These are phyloP conservation scores for Saccharomyces hybrid DNA, from an alignment of 1,139 yeast genomes.

Conservation along the genomic window DNA sequence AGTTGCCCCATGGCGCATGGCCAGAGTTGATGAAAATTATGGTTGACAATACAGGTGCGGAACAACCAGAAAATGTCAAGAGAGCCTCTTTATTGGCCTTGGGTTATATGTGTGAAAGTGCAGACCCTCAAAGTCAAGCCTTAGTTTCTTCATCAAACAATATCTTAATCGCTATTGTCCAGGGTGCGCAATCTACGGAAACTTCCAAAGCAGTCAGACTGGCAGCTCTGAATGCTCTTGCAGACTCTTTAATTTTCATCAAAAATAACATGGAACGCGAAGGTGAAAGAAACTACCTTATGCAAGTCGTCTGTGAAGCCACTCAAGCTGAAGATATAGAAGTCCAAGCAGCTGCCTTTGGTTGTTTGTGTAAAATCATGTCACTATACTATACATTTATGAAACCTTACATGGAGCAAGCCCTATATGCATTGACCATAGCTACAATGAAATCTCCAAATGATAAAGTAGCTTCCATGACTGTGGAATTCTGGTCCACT, in stretches of 20 bases:
- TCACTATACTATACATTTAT: conserved; percentile 78
- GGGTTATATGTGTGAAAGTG: conserved; percentile 93
- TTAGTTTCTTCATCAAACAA: conserved; percentile 84
- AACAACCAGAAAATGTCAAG: conserved; percentile 71
- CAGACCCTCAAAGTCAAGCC: conserved; percentile 77
- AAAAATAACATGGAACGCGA: conserved; percentile 82
- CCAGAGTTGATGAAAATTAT: conserved; percentile 73
- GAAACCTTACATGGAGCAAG: conserved; percentile 96
- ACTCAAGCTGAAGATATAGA: conserved; percentile 81
- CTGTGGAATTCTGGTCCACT: conserved; percentile 97
- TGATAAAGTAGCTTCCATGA: conserved; percentile 92
- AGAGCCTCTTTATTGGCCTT: conserved; percentile 81
- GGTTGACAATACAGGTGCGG: conserved; percentile 76
- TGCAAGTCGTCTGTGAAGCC: conserved; percentile 99
- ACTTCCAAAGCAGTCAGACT: conserved; percentile 67
- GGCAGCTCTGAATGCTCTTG: conserved; percentile 88
- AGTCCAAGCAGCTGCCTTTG: conserved; percentile 90
- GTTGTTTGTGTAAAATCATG: conserved; percentile 91
- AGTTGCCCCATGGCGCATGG: conserved; percentile 85
- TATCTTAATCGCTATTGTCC: conserved; percentile 88
- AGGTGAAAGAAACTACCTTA: conserved; percentile 91
- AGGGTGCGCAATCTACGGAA: conserved; percentile 86
- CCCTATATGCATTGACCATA: conserved; percentile 82
- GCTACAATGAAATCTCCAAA: conserved; percentile 75
- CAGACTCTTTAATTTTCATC: conserved; percentile 85